Evolutionary conservation across 2,329 filamentous ascomycete species (phyloP).

Genomic region (Fusarium papillatum): DNA sequence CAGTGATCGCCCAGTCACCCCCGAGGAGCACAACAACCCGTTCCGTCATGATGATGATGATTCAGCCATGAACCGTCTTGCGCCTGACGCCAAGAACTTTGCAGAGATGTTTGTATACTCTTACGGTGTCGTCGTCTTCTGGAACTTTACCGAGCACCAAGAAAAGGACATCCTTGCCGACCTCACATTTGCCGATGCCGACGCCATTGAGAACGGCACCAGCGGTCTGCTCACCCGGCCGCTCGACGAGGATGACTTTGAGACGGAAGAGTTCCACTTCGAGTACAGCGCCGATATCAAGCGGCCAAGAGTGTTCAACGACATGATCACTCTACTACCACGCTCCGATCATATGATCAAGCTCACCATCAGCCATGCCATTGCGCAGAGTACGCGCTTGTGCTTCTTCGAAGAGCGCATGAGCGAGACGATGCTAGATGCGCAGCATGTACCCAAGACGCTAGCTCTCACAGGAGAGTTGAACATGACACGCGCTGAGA

Average conservation of each 20-base stretch:
- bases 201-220: constrained; percentile 72
- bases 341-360: constrained; percentile 98
- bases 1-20: constrained; percentile 45
- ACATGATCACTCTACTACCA: constrained; percentile 97
- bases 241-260: constrained; percentile 89
- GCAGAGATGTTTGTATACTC: constrained; percentile 98
- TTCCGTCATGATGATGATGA: constrained; percentile 56
- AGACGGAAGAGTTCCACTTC: constrained; percentile 99
- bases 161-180: constrained; percentile 98
- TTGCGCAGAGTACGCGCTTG: constrained; percentile 96
- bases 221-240: constrained; percentile 81
- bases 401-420: constrained; percentile 97
- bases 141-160: constrained; percentile 97
- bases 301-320: constrained; percentile 94
- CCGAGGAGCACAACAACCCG: constrained; percentile 45
- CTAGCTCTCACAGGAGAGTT: constrained; percentile 91
- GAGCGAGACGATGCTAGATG: constrained; percentile 93
- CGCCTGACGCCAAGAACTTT: constrained; percentile 81
- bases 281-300: constrained; percentile 92
- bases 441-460: constrained; percentile 91
- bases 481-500: constrained; percentile 92
- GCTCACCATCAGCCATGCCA: constrained; percentile 96
- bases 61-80: constrained; percentile 70
- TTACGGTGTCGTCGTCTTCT: constrained; percentile 98
- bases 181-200: constrained; percentile 85